phyloP scores from a whole-genome alignment of 2,329 filamentous ascomycete species.

The Curvularia lunata region DNA sequence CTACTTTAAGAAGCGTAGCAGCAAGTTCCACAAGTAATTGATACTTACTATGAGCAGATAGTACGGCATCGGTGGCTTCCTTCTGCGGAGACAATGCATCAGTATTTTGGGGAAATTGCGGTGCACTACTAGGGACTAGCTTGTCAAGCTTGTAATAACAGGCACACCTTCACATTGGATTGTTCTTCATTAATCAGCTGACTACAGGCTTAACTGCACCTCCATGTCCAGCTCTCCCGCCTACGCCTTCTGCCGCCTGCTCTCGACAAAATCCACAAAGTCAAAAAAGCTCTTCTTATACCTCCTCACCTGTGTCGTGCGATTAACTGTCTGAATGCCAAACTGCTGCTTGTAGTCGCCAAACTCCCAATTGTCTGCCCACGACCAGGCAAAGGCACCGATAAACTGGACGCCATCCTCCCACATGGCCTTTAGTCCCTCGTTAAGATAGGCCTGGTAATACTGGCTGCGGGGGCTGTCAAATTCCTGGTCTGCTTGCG shows the following conservation, averaged over 20 bases:
- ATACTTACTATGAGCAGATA: too few relatives aligned
- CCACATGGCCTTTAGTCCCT: slow-evolving; percentile 62
- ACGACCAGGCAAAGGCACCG: slow-evolving; percentile 62
- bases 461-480: slow-evolving; percentile 62
- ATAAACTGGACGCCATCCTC: slow-evolving; percentile 63
- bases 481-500: slow-evolving; percentile 59
- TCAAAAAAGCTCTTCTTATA: slow-evolving; percentile 68
- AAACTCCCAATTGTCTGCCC: slow-evolving; percentile 64
- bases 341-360: slow-evolving; percentile 59
- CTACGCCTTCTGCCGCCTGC: slow-evolving; percentile 20
- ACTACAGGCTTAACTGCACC: too few relatives aligned
- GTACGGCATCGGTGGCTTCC: too few relatives aligned
- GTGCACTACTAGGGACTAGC: too few relatives aligned
- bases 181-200: too few relatives aligned
- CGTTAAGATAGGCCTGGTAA: slow-evolving; percentile 61
- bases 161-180: too few relatives aligned
- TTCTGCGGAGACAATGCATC: too few relatives aligned
- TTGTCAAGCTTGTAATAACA: too few relatives aligned
- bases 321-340: slow-evolving; percentile 64
- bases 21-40: too few relatives aligned
- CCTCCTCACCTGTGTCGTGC: slow-evolving; percentile 57
- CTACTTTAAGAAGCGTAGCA: too few relatives aligned
- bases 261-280: slow-evolving; percentile 59
- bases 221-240: too few relatives aligned
- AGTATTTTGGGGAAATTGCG: too few relatives aligned